Evolutionary conservation across 2,329 filamentous ascomycete species (phyloP).

Genomic region (Clarireedia monteithiana): DNA sequence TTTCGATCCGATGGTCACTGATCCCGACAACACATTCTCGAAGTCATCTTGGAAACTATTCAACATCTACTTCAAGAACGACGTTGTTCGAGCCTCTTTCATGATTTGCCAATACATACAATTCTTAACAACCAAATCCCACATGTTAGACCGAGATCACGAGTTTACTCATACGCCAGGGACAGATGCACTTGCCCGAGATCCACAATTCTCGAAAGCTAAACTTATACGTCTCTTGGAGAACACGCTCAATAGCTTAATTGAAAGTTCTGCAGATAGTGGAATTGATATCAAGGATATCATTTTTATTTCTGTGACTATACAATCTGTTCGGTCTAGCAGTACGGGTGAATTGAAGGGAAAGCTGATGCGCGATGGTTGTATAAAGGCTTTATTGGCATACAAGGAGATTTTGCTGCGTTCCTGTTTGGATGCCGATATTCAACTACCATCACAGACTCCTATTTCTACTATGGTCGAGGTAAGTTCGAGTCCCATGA

Average conservation of each 20-base stretch:
- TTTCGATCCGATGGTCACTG: constrained; percentile 9
- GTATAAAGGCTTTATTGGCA: constrained; percentile 10
- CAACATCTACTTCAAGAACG: constrained; percentile 15
- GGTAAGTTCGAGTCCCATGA: background rate
- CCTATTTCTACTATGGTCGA: background rate
- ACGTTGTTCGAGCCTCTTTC: constrained; percentile 13
- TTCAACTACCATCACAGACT: background rate
- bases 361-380: constrained; percentile 13
- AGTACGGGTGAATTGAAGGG: constrained; percentile 1
- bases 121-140: background rate
- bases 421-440: background rate
- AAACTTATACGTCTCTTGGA: constrained; percentile 13
- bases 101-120: constrained; percentile 8
- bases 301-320: constrained; percentile 10
- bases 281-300: constrained; percentile 16
- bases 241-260: constrained; percentile 10
- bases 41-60: constrained; percentile 12
- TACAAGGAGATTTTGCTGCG: constrained; percentile 8
- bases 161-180: background rate
- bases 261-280: constrained; percentile 8
- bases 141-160: background rate
- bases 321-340: constrained; percentile 11
- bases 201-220: constrained; percentile 12
- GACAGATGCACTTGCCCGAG: constrained; percentile 4
- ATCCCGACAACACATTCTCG: background rate